Evolutionary conservation across 371 early-diverging fungal genomes (phyloP), one percentile per base, ranked within the genome.

Genomic region (Haplosporangium sp.): DNA sequence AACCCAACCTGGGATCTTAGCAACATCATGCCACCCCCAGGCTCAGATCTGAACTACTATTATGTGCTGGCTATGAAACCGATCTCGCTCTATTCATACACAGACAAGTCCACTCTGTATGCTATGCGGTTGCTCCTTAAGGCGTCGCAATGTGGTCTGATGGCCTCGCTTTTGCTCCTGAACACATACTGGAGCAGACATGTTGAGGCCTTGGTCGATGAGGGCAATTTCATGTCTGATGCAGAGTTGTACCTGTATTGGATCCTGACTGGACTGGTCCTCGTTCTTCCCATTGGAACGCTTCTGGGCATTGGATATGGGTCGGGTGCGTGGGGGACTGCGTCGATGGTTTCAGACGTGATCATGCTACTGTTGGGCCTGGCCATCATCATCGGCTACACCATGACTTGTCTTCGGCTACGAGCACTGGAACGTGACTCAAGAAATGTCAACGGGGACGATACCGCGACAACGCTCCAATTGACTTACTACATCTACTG

Each of bases 111-210:
- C 21, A 52, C 60, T 16, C 47, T 63, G 37, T 48, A 52, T 3
- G 67, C 45, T 0, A 48, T 77, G n/a, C n/a, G 72, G 41, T 13
- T 72, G 12, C 54, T 67, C 13, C 56, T 67, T 37, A 59, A 55
- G 29, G 18, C 68, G 2, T 48, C 79, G 1, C 73, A 77, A 29
- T 38, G 58, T 53, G 53, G 62, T 8, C 29, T 72, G n/a, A 64
- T 77, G 56, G 64, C 79, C 10, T 68, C 65, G 36, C 47, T 77
- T 2, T 37, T 77, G 9, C 42, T 77, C 10, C 55, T 77, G 23
- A 77, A 77, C 62, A 77, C 79, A 0, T 77, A 77, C 56, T 77
- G 79, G 79, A 72, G 72, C 36, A 54, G 55, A 1, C 79, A 77
- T 40, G 79, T 77, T 16, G 79, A 77, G 45, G 72, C 64, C 6